Conservation (phyloP, 192 early-diverging fungal species). For the Umbelopsis sp. region DNA sequence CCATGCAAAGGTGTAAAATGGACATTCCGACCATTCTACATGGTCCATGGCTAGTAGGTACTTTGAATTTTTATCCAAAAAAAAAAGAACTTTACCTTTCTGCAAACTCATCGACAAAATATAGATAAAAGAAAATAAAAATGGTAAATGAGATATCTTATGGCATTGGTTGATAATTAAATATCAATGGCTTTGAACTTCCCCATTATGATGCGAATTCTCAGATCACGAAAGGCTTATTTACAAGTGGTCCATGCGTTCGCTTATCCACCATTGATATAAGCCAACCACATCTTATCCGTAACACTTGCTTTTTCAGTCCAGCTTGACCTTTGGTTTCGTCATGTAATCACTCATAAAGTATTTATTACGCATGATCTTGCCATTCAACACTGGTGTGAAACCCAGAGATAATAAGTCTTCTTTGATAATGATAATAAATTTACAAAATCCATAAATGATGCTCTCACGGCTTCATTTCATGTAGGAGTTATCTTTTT, state of each 20-base stretch:
- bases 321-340: too few relatives aligned
- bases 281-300: not conserved
- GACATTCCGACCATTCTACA: not conserved
- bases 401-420: too few relatives aligned
- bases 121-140: not conserved
- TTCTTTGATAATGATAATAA: too few relatives aligned
- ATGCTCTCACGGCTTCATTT: too few relatives aligned
- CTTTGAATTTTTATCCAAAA: too few relatives aligned
- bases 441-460: too few relatives aligned
- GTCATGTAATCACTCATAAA: too few relatives aligned
- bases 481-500: too few relatives aligned
- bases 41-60: not conserved
- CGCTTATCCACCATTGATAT: not conserved
- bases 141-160: not conserved
- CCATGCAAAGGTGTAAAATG: not conserved
- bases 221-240: not conserved
- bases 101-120: not conserved
- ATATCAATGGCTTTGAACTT: not conserved
- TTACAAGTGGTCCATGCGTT: constrained; percentile 7
- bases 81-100: not conserved
- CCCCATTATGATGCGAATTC: not conserved
- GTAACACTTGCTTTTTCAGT: not conserved
- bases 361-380: too few relatives aligned
- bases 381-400: too few relatives aligned
- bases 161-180: constrained; percentile 3